A percentile compares a stretch with the other conserved stretches of the same genome.
Evolutionary conservation across 75 land plant species (phyloP).

Genomic region (Selaginella moellendorffii): DNA sequence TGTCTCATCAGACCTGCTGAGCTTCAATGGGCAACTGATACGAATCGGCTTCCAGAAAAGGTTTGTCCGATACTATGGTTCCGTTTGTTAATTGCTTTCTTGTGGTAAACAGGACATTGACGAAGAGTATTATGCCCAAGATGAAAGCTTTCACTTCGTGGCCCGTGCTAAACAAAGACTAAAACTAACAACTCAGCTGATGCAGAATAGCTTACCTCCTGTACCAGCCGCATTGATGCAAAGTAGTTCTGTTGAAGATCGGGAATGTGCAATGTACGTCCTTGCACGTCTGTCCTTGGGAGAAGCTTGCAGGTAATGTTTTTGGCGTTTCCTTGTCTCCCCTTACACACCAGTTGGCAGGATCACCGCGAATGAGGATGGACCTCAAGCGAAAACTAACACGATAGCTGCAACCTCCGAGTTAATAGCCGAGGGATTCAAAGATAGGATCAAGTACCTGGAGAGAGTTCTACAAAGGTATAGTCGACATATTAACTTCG

Average conservation of each 20-base stretch:
- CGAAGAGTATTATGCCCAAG: constrained; percentile 14
- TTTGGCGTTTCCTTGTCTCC: not conserved
- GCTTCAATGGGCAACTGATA: constrained; percentile 19
- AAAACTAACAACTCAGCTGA: constrained; percentile 34
- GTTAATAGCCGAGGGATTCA: not conserved
- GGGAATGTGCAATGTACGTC: constrained; percentile 22
- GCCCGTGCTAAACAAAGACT: constrained; percentile 25
- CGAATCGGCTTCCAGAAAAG: constrained; percentile 24
- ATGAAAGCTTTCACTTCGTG: constrained; percentile 10
- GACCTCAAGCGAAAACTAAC: not conserved
- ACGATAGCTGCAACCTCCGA: not conserved
- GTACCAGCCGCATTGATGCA: constrained; percentile 20
- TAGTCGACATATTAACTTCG: no score
- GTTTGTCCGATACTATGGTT: constrained; percentile 1
- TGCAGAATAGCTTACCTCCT: constrained; percentile 32
- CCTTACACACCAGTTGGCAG: not conserved
- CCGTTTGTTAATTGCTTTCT: constrained; percentile 9
- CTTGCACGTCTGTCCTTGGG: constrained; percentile 26
- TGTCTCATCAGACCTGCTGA: constrained; percentile 19
- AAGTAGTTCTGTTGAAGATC: constrained; percentile 13
- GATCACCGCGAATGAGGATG: not conserved
- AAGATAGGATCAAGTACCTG: not conserved
- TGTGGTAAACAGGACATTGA: constrained; percentile 19
- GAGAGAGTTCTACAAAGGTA: constrained; percentile 1
- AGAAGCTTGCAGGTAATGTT: constrained; percentile 26